phyloP scores from a whole-genome alignment of 176 grass and related monocot genomes.

The Avena atlantica region DNA sequence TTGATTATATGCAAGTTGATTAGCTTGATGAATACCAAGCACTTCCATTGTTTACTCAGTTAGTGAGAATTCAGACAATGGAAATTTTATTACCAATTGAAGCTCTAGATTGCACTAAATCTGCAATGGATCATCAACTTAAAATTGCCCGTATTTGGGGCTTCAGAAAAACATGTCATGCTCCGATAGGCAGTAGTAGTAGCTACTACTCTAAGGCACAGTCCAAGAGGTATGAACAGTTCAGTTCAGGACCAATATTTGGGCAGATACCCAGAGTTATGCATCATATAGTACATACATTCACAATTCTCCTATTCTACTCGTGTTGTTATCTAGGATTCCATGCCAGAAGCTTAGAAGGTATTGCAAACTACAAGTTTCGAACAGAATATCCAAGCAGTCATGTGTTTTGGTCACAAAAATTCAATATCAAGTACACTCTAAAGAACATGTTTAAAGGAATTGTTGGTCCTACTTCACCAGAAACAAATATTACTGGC shows the following conservation, averaged over 20 bases:
- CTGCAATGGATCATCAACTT: constrained; percentile 18
- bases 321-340: neutral
- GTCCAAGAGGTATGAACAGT: constrained; percentile 26
- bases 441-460: neutral
- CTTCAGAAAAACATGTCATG: neutral
- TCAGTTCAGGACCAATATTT: constrained; percentile 34
- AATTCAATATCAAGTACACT: too few relatives aligned
- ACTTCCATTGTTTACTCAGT: neutral
- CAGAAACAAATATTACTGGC: neutral
- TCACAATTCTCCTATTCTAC: neutral
- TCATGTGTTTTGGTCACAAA: constrained; percentile 17
- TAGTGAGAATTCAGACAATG: neutral
- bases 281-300: constrained; percentile 5
- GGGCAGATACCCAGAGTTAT: constrained; percentile 16
- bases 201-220: constrained; percentile 13
- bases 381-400: constrained; percentile 25
- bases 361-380: neutral
- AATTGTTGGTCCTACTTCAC: constrained; percentile 5
- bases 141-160: neutral
- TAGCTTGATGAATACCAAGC: neutral
- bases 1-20: neutral
- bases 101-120: constrained; percentile 20
- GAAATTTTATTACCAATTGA: constrained; percentile 10
- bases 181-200: neutral
- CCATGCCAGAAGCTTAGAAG: constrained; percentile 9